Percentiles rank a stretch among this genome's conserved stretches.
phyloP scores from a whole-genome alignment of 1,284 basidiomycete species.

The Cryptococcus floricola region DNA sequence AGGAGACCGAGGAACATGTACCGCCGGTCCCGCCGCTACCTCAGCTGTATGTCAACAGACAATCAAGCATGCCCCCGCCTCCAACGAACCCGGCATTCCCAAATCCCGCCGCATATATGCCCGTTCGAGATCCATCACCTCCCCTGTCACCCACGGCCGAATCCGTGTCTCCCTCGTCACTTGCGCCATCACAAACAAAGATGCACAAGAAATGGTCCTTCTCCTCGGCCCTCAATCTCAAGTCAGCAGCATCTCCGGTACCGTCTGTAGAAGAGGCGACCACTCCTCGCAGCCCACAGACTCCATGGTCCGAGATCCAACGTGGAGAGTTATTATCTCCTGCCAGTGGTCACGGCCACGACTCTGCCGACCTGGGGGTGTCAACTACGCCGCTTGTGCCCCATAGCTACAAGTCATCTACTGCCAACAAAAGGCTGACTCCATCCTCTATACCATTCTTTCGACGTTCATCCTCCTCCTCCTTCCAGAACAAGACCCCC shows the following conservation, averaged over 20 bases:
- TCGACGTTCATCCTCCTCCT: slow-evolving; percentile 84
- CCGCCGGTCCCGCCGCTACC: slow-evolving; percentile 96
- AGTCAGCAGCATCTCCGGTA: slow-evolving; percentile 41
- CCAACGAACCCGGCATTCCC: neutral
- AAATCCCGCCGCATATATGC: neutral
- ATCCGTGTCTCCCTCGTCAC: neutral
- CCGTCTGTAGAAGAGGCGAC: slow-evolving; percentile 12
- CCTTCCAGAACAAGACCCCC: slow-evolving; percentile 57
- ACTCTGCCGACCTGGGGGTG: slow-evolving; percentile 5
- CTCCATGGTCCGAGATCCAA: slow-evolving; percentile 32
- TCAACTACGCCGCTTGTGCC: neutral
- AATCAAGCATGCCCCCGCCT: neutral
- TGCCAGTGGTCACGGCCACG: slow-evolving; percentile 9
- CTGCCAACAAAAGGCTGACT: slow-evolving; percentile 62
- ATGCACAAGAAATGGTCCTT: slow-evolving; percentile 93
- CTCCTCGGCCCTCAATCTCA: slow-evolving; percentile 80
- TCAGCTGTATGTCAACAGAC: slow-evolving; percentile 67
- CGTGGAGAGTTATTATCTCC: slow-evolving; percentile 24
- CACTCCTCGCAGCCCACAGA: slow-evolving; percentile 20
- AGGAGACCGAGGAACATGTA: slow-evolving; percentile 59
- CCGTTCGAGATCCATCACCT: slow-evolving; percentile 3
- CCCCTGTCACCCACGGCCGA: slow-evolving; percentile 4
- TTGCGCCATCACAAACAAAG: slow-evolving; percentile 7
- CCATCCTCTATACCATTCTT: slow-evolving; percentile 96
- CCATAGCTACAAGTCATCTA: slow-evolving; percentile 4